Evolutionary conservation across 73 alveolate species (phyloP), one percentile per base, ranked within the genome.

Genomic region (Paraurostyla sp.): DNA sequence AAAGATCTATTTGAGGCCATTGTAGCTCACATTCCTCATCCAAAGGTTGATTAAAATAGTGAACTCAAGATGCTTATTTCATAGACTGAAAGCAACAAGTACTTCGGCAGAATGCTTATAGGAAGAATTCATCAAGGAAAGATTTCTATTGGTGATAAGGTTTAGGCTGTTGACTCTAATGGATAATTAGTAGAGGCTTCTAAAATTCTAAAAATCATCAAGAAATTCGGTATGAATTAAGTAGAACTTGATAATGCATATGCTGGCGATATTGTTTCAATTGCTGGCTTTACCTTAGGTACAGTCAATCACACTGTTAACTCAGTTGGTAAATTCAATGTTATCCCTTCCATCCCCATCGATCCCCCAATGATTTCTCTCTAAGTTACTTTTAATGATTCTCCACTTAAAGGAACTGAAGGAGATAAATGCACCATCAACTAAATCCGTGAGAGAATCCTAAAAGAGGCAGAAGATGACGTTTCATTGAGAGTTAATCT

Each of bases 251-350:
- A 82, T 40, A 87, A 71, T 71, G 99, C 98, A 9, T 93, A 71
- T 51, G 98, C 99, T 58, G 99, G 99, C 0, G 99, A 95, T 89
- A 95, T 95, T n/a, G 96, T 95, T 0, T 87, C 96, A 59, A 81
- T 95, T 7, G 97, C 97, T 32, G 99, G 99, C 9, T 84, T 94
- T 57, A 58, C 63, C 29, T 65, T 76, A 40, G 90, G 96, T 0
- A 91, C 94, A 29, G 99, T 95, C 30, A 80, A 91, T 30, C 86
- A 92, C 52, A 95, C 99, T 29, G 71, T 95, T 29, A 93, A 92
- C 65, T 56, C 87, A 23, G 65, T 83, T 20, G 98, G 96, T 9
- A 84, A 89, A 29, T 33, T 18, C 36, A 92, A 92, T 29, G 93
- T 87, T 0, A 92, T 95, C 51, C 95, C 96, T 20, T 76, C 98